These are phyloP conservation scores for Bjerkandera adusta DNA, from an alignment of 1,284 basidiomycete species.

Conservation along the genomic window DNA sequence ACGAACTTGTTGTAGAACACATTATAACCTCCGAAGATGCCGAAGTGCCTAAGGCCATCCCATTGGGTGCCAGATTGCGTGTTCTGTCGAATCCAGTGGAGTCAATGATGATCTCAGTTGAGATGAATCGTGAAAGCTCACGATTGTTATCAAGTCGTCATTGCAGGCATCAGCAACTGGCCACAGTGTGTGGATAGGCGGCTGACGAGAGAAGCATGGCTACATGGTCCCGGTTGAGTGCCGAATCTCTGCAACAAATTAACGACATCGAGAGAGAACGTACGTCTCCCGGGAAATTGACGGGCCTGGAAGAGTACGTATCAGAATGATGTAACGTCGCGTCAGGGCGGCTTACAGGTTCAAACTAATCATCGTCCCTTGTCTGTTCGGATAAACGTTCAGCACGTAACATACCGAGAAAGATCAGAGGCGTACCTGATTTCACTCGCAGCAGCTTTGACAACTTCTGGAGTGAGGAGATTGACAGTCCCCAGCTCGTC, in stretches of 20 bases:
- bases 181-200: conserved; percentile 43
- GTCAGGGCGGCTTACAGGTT: too few species aligned
- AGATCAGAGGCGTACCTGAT: conserved; percentile 45
- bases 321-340: too few species aligned
- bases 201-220: conserved; percentile 56
- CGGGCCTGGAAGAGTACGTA: too few species aligned
- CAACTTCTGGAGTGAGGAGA: conserved; percentile 62
- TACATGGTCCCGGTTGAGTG: too few species aligned
- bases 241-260: too few species aligned
- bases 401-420: not conserved
- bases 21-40: conserved; percentile 44
- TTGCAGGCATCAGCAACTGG: conserved; percentile 30
- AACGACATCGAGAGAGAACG: too few species aligned
- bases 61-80: conserved; percentile 76
- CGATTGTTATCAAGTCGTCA: conserved; percentile 66
- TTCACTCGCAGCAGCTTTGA: conserved; percentile 56
- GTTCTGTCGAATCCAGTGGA: conserved; percentile 44
- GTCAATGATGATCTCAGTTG: not conserved
- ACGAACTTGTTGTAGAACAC: conserved; percentile 64
- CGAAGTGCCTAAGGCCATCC: conserved; percentile 69
- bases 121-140: not conserved
- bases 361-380: conserved; percentile 54
- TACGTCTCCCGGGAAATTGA: conserved; percentile 66
- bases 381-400: conserved; percentile 32
- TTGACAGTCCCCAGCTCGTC: conserved; percentile 75